phyloP scores from a whole-genome alignment of 805 yeast genomes.

The Ogataea glucozyma region DNA sequence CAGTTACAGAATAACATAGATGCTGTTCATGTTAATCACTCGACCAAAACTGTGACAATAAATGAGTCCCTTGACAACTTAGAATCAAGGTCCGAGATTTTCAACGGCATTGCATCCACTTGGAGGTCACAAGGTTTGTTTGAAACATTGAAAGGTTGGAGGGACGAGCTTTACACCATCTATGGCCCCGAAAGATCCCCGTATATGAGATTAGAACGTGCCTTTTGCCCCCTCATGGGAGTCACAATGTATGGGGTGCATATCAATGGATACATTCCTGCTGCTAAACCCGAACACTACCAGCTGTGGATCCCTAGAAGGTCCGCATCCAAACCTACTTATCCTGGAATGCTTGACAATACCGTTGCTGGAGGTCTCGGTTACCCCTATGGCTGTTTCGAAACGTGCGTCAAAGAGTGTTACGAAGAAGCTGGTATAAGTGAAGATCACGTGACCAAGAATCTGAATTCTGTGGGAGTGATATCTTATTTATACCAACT shows the following conservation, averaged over 20 bases:
- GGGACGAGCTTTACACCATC: conserved; percentile 78
- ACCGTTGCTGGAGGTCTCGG: conserved; percentile 96
- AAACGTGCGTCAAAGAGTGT: conserved; percentile 84
- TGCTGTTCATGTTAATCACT: conserved; percentile 31
- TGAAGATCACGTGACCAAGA: conserved; percentile 46
- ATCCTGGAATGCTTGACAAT: conserved; percentile 88
- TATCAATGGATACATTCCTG: conserved; percentile 67
- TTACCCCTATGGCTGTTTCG: conserved; percentile 69
- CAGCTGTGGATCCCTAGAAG: conserved; percentile 86
- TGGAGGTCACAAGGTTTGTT: conserved; percentile 41
- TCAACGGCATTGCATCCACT: conserved; percentile 44
- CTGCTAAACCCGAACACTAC: conserved; percentile 39
- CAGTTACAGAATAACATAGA: conserved; percentile 26
- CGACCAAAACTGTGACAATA: conserved; percentile 33
- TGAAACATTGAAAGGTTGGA: conserved; percentile 67
- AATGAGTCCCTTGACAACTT: conserved; percentile 34
- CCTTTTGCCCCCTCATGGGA: conserved; percentile 79
- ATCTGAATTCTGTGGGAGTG: conserved; percentile 58
- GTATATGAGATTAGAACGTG: conserved; percentile 75
- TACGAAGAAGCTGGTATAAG: conserved; percentile 87
- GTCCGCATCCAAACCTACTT: conserved; percentile 76
- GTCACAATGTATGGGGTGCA: conserved; percentile 91
- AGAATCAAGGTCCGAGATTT: conserved; percentile 41
- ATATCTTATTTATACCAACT: conserved; percentile 62
- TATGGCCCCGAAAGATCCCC: conserved; percentile 56